Evolutionary conservation across 768 basidiomycete genomes (phyloP), one percentile per base, ranked within the genome.

Genomic region (Leccinum ochraceum): DNA sequence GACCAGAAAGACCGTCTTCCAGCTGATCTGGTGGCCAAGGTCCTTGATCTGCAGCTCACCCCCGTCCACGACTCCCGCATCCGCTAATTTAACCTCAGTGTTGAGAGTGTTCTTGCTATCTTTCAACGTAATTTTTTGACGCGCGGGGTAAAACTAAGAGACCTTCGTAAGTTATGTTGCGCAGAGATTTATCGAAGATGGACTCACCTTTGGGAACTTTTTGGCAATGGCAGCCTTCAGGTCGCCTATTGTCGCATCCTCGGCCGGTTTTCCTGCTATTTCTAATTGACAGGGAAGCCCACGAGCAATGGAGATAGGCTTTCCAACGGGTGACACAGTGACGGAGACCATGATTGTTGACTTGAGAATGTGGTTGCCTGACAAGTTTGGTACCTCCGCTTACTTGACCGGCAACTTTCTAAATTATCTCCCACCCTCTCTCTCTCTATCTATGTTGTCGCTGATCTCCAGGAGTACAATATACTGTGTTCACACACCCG

Each of bases 21-120:
- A 98, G 67, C 85, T 82, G 50, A 96, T 78, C 74, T 99, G 97
- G 7, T 89, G 83, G 0, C 97, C 97, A 32, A 98, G 77, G 74
- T 98, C 97, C 74, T 97, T 97, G 60, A 95, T 80, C 39, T 81
- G 74, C 39, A 98, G 67, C 60, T 88, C 86, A n/a, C 80, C 81
- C 10, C 83, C 87, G 20, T 87, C 81, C 10, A 67, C 69, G 4
- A 92, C 71, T 0, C 83, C 84, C n/a, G 84, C 81, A 28, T 83
- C 79, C 14, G 71, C 73, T 50, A 98, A 72, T 34, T 81, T 83
- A 44, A 79, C 76, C 16, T 86, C 85, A 59, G 95, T 89, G 1
- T 83, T 76, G 16, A 92, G 79, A 5, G 84, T 69, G 59, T 83
- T 86, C 57, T 81, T 83, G 50, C 86, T 83, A 55, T 83, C 86